A percentile compares a stretch with the other conserved stretches of the same genome.
Evolutionary conservation across 257 asterid genomes (phyloP).

Genomic region (Asclepias syriaca): DNA sequence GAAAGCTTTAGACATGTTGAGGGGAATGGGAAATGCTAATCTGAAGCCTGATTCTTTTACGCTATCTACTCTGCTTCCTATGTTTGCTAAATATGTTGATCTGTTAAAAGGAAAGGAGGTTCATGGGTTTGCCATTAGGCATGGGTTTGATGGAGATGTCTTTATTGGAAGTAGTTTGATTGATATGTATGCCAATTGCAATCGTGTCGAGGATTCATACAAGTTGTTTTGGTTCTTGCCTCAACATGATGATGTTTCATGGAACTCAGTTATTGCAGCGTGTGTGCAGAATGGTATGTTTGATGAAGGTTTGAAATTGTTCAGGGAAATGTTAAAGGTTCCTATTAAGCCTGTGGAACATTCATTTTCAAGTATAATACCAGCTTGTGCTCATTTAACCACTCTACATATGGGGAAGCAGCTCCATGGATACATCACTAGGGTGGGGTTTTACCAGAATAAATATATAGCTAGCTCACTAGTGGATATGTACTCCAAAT

Average conservation of each 20-base stretch:
- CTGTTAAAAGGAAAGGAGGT: slow-evolving; percentile 76
- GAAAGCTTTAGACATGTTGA: slow-evolving; percentile 55
- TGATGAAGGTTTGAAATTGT: slow-evolving; percentile 59
- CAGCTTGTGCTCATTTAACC: slow-evolving; percentile 80
- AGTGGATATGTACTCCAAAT: slow-evolving; percentile 88
- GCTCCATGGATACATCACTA: slow-evolving; percentile 67
- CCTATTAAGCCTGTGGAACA: slow-evolving; percentile 55
- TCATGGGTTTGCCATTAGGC: slow-evolving; percentile 70
- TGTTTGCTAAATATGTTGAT: slow-evolving; percentile 46
- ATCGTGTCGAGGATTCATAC: slow-evolving; percentile 55
- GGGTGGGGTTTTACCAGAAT: slow-evolving; percentile 54
- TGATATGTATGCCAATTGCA: slow-evolving; percentile 85
- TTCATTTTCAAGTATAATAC: slow-evolving; percentile 83
- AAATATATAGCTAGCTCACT: slow-evolving; percentile 71
- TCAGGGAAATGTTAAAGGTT: slow-evolving; percentile 67
- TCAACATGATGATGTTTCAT: slow-evolving; percentile 59
- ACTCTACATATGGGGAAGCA: slow-evolving; percentile 69
- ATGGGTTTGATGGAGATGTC: slow-evolving; percentile 54
- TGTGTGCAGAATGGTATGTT: slow-evolving; percentile 77
- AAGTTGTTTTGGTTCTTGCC: slow-evolving; percentile 47
- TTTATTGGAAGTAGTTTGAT: slow-evolving; percentile 77
- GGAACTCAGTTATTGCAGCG: slow-evolving; percentile 78
- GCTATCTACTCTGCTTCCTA: slow-evolving; percentile 66
- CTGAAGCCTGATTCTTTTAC: slow-evolving; percentile 78
- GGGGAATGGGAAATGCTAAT: slow-evolving; percentile 57